Base-by-base conservation (phyloP, 1,284 basidiomycete genomes). In the Sanguinoderma infundibulare region DNA sequence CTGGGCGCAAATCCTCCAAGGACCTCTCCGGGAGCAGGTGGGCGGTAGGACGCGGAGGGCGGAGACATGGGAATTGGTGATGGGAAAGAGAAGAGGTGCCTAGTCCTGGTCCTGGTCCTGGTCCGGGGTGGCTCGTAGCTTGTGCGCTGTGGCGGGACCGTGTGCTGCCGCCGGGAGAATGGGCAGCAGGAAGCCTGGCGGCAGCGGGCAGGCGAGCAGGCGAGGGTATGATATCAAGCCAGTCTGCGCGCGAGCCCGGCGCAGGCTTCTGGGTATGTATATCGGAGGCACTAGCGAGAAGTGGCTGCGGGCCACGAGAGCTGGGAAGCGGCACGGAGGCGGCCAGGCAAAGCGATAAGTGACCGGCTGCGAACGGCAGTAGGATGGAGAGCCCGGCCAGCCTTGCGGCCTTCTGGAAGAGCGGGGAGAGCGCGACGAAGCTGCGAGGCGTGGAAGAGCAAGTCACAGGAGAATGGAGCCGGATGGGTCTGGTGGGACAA, bases 21-120 rank as follows among this genome's bases (percentile, higher is more conserved):
- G 7, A 26, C 42, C 14, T 46, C 24, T n/a, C n/a, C n/a, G n/a
- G n/a, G n/a, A n/a, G n/a, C n/a, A 7, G 14, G 42, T 22, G 28
- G 42, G 24, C 24, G 42, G 24, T 22, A 7, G 42, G 20, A 26
- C 42, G 15, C 12, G 42, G 30, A n/a, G 15, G 17, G 8, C 24
- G 58, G 51, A 9, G 57, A 30, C 85, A 82, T 22, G 89, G 30
- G 17, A 47, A 40, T 55, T 28, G 34, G 24, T 12, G 56, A 26
- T 24, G 40, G 38, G 44, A 28, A 34, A 26, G 7, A 14, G 12
- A 15, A 15, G 34, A 12, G 34, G 12, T 34, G 34, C 8, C 14
- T 46, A 5, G n/a, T n/a, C n/a, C n/a, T n/a, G n/a, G n/a, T n/a
- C n/a, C n/a, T n/a, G n/a, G n/a, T n/a, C 42, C 24, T 28, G 14